Evolutionary conservation across 805 yeast species (phyloP).

Genomic region (Saturnispora hagleri): DNA sequence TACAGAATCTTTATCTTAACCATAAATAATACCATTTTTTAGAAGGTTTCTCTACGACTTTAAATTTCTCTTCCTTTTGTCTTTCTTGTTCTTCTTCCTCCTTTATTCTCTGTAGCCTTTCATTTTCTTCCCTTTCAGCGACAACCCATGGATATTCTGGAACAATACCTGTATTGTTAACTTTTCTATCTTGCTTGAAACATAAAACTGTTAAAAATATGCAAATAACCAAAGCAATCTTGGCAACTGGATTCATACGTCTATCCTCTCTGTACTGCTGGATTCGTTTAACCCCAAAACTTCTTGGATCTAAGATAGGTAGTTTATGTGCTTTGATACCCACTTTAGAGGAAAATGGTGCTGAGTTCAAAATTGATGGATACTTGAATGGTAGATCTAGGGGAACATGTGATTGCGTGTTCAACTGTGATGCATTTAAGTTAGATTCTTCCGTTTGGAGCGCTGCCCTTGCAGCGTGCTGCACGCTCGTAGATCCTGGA

Average conservation of each 20-base stretch:
- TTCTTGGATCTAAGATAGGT: constrained; percentile 29
- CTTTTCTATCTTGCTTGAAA: constrained; percentile 41
- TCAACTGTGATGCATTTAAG: constrained; percentile 10
- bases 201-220: constrained; percentile 42
- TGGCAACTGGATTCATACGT: constrained; percentile 50
- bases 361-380: constrained; percentile 28
- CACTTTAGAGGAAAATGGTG: constrained; percentile 19
- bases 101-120: constrained; percentile 7
- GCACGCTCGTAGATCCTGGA: constrained; percentile 1
- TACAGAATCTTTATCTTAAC: constrained; percentile 20
- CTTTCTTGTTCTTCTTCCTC: constrained; percentile 9
- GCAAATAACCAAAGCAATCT: constrained; percentile 41
- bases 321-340: constrained; percentile 28
- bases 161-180: constrained; percentile 23
- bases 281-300: constrained; percentile 33
- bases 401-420: constrained; percentile 28
- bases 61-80: constrained; percentile 1
- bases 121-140: constrained; percentile 13
- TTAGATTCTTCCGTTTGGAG: constrained; percentile 8
- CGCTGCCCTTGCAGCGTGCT: constrained; percentile 9
- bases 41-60: neutral
- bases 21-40: constrained; percentile 45
- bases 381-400: constrained; percentile 50
- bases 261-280: constrained; percentile 37
- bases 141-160: constrained; percentile 26